Percentiles rank a stretch among this genome's conserved stretches.
phyloP scores from a whole-genome alignment of 345 rosid species.

The Balakata baccata region DNA sequence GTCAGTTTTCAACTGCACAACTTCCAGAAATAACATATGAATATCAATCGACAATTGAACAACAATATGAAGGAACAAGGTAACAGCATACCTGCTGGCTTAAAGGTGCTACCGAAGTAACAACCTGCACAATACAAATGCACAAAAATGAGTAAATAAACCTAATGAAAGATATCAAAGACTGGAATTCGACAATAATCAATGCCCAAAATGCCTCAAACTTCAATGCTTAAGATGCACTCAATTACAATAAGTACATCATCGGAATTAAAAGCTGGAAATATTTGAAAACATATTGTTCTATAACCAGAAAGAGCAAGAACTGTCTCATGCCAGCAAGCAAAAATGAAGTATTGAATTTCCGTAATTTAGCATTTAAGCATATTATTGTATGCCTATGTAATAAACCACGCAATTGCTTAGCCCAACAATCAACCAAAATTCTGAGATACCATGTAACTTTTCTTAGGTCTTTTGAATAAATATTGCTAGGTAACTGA shows the following conservation, averaged over 20 bases:
- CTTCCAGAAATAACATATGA: neutral
- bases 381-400: neutral
- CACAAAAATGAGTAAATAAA: neutral
- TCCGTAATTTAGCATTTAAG: neutral
- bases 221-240: neutral
- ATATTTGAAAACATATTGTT: neutral
- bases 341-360: neutral
- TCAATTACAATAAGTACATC: neutral
- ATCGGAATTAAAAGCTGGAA: neutral
- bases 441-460: neutral
- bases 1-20: neutral
- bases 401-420: neutral
- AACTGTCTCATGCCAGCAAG: neutral
- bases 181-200: neutral
- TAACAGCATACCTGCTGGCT: conserved; percentile 76
- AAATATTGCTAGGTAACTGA: no score
- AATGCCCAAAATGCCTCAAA: neutral
- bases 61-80: neutral
- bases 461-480: no score
- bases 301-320: neutral
- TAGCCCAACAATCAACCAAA: neutral
- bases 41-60: neutral
- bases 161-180: neutral
- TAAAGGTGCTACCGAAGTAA: conserved; percentile 94
- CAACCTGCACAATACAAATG: conserved; percentile 54